Evolutionary conservation across 176 grass and related monocot genomes (phyloP), one percentile per base, ranked within the genome.

Genomic region (Stipa capillata): DNA sequence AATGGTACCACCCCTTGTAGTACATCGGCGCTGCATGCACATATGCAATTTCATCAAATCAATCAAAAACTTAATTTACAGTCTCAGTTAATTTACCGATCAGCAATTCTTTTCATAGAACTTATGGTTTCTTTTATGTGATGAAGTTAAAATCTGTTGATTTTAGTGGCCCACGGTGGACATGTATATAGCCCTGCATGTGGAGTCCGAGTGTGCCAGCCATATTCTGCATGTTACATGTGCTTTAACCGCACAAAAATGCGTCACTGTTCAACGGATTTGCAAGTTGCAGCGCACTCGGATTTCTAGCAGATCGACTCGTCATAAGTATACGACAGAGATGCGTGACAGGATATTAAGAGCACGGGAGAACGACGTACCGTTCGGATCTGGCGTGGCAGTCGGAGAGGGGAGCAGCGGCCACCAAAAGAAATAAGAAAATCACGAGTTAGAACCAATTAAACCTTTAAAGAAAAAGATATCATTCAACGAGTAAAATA

Each of bases 1-100:
- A 33, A 35, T 94, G 92, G 73, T 95, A 92, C 80, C 90, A 84
- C 0, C 92, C 92, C 39, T 95, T 92, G 69, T 95, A 92, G 41
- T 92, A 89, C 54, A 95, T 36, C 8, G 92, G 89, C 21, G 89
- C 92, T 95, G 84, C 57, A 81, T 2, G 12, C 24, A 70, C 23
- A n/a, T n/a, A n/a, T 28, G 5, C 8, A 36, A 31, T 63, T 53
- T 52, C 52, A 71, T 9, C 52, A 60, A 8, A 21, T 8, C 2
- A 25, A n/a, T n/a, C n/a, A n/a, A n/a, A 17, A 44, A 21, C 21
- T 44, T n/a, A 13, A 6, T 28, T 27, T 20, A 41, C 57, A 28
- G 6, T 58, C 12, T 12, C 16, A 37, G 2, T 13, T 29, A 0
- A 27, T 10, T 50, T 7, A 32, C 70, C 23, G 2, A 49, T 2